A percentile compares a stretch with the other conserved stretches of the same genome.
phyloP scores from a whole-genome alignment of 2,329 filamentous ascomycete genomes.

The Cryphonectria radicalis region DNA sequence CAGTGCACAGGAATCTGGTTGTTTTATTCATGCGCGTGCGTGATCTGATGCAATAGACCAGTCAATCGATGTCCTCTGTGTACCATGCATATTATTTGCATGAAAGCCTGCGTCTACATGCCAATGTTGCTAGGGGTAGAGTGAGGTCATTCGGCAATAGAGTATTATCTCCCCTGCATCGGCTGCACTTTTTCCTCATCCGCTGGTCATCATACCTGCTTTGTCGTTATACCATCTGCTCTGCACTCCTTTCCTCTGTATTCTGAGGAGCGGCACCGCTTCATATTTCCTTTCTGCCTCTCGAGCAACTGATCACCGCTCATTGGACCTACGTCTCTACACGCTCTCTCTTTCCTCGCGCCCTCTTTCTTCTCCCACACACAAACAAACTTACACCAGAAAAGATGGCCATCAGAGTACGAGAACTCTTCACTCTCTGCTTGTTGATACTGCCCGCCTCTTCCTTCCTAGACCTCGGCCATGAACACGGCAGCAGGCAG shows the following conservation, averaged over 20 bases:
- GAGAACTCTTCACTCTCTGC: slow-evolving; percentile 6
- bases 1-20: neutral
- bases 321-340: neutral
- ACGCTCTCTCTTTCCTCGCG: neutral
- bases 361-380: no score
- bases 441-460: slow-evolving; percentile 11
- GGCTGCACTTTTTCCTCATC: neutral
- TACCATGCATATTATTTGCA: neutral
- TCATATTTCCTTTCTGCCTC: neutral
- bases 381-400: neutral
- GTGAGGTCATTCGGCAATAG: neutral
- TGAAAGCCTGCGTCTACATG: neutral
- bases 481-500: slow-evolving; percentile 31
- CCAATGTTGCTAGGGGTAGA: neutral
- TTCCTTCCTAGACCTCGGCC: slow-evolving; percentile 16
- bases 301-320: neutral
- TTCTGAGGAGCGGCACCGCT: neutral
- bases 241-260: neutral
- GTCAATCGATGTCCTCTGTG: neutral
- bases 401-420: slow-evolving; percentile 2
- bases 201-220: neutral
- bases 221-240: neutral
- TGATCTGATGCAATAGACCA: neutral
- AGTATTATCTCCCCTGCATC: neutral
- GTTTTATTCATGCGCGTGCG: slow-evolving; percentile 3